phyloP scores from a whole-genome alignment of 805 yeast genomes.

The Metahyphopichia silvanorum region DNA sequence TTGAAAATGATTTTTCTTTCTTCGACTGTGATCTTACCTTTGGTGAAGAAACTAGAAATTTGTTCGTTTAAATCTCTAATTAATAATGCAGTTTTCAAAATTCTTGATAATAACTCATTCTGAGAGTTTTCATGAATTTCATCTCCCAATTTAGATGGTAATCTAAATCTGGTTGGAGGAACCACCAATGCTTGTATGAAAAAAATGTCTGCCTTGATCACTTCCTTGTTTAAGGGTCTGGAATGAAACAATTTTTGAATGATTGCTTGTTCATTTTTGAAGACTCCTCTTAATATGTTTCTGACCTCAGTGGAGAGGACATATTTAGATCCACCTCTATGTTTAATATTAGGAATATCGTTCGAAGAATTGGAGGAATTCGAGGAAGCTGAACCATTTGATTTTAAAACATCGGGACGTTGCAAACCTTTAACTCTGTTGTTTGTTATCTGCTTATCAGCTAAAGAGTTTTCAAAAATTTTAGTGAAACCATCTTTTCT shows the following conservation, averaged over 20 bases:
- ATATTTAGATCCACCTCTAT: constrained; percentile 75
- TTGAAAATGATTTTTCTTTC: constrained; percentile 78
- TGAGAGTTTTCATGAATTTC: constrained; percentile 93
- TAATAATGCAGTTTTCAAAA: constrained; percentile 73
- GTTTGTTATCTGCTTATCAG: constrained; percentile 75
- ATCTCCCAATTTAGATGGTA: constrained; percentile 96
- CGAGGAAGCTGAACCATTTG: constrained; percentile 13
- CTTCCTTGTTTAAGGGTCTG: constrained; percentile 55
- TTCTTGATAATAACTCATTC: constrained; percentile 79
- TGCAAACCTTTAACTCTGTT: constrained; percentile 78
- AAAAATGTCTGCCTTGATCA: constrained; percentile 73
- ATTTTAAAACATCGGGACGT: constrained; percentile 67
- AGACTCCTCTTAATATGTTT: constrained; percentile 71
- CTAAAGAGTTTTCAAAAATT: constrained; percentile 82
- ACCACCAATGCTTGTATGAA: constrained; percentile 86
- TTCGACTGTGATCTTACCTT: constrained; percentile 46
- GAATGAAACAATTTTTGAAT: constrained; percentile 77
- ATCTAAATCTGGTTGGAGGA: constrained; percentile 94
- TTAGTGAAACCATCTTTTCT: constrained; percentile 94
- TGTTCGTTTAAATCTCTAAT: constrained; percentile 90
- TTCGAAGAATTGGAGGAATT: constrained; percentile 8
- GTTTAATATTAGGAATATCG: constrained; percentile 50
- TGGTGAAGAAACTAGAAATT: constrained; percentile 50
- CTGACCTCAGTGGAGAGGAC: constrained; percentile 85
- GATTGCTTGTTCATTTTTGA: constrained; percentile 66